phyloP scores from a whole-genome alignment of 139 green algal genomes.

The Mesotaenium endlicherianum region DNA sequence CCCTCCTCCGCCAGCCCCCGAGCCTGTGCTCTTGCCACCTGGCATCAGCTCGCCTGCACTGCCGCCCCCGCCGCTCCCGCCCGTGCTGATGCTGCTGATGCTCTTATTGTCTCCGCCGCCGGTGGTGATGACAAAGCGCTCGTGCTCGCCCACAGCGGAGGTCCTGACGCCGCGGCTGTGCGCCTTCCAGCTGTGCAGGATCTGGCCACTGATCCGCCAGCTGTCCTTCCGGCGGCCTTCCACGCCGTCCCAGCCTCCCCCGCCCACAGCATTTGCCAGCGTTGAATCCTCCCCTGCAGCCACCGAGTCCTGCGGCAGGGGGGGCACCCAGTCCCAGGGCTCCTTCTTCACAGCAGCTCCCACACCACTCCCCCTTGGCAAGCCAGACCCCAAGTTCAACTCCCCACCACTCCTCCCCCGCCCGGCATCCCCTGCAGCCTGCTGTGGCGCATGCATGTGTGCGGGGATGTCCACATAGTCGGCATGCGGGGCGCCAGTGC shows the following conservation, averaged over 20 bases:
- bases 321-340: neutral
- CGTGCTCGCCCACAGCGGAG: neutral
- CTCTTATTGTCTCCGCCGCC: too few relatives aligned
- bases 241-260: neutral
- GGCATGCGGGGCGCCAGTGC: too few relatives aligned
- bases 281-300: neutral
- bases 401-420: too few relatives aligned
- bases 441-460: too few relatives aligned
- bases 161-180: neutral
- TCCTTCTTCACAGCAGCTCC: neutral
- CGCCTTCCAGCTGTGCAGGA: neutral
- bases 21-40: neutral
- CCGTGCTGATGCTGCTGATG: too few relatives aligned
- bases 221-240: neutral
- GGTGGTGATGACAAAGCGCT: neutral
- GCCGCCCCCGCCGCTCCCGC: too few relatives aligned
- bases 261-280: neutral
- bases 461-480: too few relatives aligned
- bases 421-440: too few relatives aligned
- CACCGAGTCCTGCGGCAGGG: too few relatives aligned
- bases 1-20: neutral
- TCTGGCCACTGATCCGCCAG: neutral
- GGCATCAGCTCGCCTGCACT: too few relatives aligned
- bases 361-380: neutral
- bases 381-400: too few relatives aligned